Percentiles rank a stretch among this genome's conserved stretches.
Conservation (phyloP, 139 green algal species). For the Chlorella vulgaris region DNA sequence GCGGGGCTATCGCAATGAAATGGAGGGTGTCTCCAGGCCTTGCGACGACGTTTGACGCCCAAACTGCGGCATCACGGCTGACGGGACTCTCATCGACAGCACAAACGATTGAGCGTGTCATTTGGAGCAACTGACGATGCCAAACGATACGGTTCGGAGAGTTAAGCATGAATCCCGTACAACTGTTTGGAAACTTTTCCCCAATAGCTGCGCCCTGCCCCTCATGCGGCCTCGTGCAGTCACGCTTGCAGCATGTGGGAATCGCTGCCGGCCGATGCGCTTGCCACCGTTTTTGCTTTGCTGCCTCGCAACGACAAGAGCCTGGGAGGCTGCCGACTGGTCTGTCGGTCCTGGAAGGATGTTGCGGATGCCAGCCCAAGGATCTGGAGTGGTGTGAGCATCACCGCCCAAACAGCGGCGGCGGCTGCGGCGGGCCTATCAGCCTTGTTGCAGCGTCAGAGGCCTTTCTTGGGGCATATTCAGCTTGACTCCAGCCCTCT, state of each 20-base stretch:
- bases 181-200: too few species aligned
- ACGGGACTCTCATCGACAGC: neutral
- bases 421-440: too few species aligned
- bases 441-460: neutral
- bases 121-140: neutral
- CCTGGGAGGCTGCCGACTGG: neutral
- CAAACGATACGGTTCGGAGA: neutral
- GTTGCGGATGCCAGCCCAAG: neutral
- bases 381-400: too few species aligned
- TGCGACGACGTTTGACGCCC: slow-evolving; percentile 3
- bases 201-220: too few species aligned
- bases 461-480: neutral
- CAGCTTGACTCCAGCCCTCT: neutral
- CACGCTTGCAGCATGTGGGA: slow-evolving; percentile 1
- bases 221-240: too few species aligned
- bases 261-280: neutral
- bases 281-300: neutral
- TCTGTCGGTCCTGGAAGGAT: neutral
- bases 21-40: slow-evolving; percentile 16
- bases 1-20: slow-evolving; percentile 1
- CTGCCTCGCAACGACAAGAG: neutral
- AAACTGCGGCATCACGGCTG: neutral
- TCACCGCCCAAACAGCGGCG: too few species aligned
- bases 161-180: too few species aligned
- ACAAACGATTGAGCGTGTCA: neutral